phyloP scores from a whole-genome alignment of 257 asterid species.

The Paraleonurus japonicus region DNA sequence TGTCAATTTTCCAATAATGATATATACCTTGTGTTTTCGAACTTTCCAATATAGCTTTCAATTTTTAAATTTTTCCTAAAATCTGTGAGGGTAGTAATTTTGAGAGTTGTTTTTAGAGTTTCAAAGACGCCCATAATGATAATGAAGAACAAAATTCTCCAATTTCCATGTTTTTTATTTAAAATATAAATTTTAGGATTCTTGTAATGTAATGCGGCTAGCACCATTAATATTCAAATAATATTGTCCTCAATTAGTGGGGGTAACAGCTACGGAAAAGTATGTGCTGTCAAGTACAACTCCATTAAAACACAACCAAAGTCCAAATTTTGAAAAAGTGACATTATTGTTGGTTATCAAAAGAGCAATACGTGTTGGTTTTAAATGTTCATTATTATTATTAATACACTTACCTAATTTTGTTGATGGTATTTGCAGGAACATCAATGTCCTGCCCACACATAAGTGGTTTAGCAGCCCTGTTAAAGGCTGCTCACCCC shows the following conservation, averaged over 20 bases:
- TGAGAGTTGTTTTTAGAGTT: no score
- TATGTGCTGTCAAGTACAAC: conserved; percentile 35
- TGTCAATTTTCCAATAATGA: no score
- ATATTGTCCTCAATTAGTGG: conserved; percentile 26
- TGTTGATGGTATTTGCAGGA: conserved; percentile 28
- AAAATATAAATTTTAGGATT: neutral
- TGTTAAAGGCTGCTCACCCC: conserved; percentile 60
- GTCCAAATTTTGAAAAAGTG: conserved; percentile 20
- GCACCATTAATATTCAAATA: neutral
- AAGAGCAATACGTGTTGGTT: no score
- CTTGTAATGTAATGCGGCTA: neutral
- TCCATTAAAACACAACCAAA: neutral
- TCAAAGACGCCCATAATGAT: no score
- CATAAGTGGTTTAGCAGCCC: conserved; percentile 55
- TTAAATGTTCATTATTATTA: no score
- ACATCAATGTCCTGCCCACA: conserved; percentile 75
- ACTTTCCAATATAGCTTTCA: no score
- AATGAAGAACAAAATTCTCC: neutral
- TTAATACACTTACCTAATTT: neutral
- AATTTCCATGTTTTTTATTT: neutral
- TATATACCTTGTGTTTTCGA: no score
- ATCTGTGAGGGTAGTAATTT: no score
- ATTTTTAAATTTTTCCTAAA: no score
- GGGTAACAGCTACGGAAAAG: conserved; percentile 28
- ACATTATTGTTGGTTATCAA: conserved; percentile 25